Percentiles rank a stretch among this genome's conserved stretches.
Evolutionary conservation across 352 stramenopile species (phyloP).

Genomic region (Albugo laibachii): DNA sequence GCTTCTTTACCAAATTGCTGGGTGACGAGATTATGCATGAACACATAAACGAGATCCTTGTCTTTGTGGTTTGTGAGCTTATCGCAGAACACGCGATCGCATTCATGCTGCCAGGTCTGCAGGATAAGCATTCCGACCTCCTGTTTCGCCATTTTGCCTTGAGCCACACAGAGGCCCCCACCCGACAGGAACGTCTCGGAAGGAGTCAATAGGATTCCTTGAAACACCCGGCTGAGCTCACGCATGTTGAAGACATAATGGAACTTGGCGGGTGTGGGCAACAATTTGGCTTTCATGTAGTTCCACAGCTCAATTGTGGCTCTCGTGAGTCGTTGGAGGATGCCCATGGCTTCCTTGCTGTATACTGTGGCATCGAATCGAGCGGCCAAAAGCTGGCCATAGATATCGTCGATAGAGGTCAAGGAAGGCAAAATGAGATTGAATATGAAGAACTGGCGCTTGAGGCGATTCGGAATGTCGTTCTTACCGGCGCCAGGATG

Average conservation of each 20-base stretch:
- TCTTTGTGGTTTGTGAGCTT: constrained; percentile 96
- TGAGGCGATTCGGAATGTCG: constrained; percentile 97
- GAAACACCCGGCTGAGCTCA: constrained; percentile 94
- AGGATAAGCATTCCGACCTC: constrained; percentile 83
- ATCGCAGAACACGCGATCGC: constrained; percentile 93
- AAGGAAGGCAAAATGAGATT: constrained; percentile 94
- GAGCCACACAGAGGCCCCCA: constrained; percentile 55
- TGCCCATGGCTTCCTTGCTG: constrained; percentile 58
- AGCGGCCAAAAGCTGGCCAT: constrained; percentile 94
- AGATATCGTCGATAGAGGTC: constrained; percentile 98
- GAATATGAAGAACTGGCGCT: constrained; percentile 98
- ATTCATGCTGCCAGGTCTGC: constrained; percentile 96
- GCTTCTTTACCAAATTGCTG: constrained; percentile 82
- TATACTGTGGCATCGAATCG: constrained; percentile 83
- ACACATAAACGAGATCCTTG: constrained; percentile 86
- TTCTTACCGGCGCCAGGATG: constrained; percentile 94
- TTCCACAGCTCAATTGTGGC: constrained; percentile 95
- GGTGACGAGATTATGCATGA: constrained; percentile 83
- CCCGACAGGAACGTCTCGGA: constrained; percentile 88
- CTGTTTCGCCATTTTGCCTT: constrained; percentile 81
- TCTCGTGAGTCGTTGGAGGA: constrained; percentile 87
- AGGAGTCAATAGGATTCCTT: constrained; percentile 91
- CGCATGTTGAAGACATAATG: constrained; percentile 99
- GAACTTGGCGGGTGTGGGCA: constrained; percentile 96
- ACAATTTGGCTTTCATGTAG: constrained; percentile 93